Evolutionary conservation across 1,139 yeast genomes (phyloP).

Genomic region (Hansenula sp.): DNA sequence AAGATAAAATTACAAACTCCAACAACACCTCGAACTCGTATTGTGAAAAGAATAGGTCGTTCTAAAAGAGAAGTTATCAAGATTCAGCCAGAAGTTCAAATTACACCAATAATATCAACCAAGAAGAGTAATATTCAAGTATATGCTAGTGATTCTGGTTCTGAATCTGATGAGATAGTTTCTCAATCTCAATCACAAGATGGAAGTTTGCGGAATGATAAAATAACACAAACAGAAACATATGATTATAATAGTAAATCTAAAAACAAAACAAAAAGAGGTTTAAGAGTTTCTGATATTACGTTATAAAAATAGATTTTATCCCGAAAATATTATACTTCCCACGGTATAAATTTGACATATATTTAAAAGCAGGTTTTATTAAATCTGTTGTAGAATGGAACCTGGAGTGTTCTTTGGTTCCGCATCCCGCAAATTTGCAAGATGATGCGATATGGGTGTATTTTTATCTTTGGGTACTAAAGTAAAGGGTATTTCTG

Average conservation of each 20-base stretch:
- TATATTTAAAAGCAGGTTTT: no score
- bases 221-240: conserved; percentile 15
- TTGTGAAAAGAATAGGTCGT: background rate
- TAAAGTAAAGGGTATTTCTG: no score
- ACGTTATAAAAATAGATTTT: no score
- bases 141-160: conserved; percentile 1
- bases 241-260: conserved; percentile 11
- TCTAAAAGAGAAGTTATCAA: background rate
- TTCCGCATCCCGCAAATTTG: no score
- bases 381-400: no score
- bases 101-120: background rate
- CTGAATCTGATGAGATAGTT: conserved; percentile 1
- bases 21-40: background rate
- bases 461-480: no score
- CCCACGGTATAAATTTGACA: no score
- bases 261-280: background rate
- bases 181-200: background rate
- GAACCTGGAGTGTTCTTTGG: no score
- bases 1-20: background rate
- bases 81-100: background rate
- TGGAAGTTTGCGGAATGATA: background rate
- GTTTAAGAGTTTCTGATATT: background rate
- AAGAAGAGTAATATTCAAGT: background rate
- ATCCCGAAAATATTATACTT: no score
- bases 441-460: no score